These are phyloP conservation scores for Dipodascopsis tothii DNA, from an alignment of 805 yeast species.

Conservation along the genomic window DNA sequence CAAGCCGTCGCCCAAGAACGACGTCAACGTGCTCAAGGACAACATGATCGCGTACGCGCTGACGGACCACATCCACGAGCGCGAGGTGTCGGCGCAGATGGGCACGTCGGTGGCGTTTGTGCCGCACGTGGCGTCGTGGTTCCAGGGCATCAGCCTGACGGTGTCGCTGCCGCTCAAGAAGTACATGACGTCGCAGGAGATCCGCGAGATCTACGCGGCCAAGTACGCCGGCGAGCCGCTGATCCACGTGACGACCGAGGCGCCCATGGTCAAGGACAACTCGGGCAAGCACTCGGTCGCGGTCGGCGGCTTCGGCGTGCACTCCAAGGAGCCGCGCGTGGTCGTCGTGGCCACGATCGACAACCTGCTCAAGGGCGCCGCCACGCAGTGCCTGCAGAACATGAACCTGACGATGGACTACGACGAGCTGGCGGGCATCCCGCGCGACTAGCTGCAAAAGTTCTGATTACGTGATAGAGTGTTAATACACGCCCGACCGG, in stretches of 20 bases:
- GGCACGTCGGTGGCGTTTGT: constrained; percentile 77
- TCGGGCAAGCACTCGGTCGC: constrained; percentile 92
- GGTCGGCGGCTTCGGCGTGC: constrained; percentile 93
- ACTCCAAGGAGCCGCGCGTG: constrained; percentile 78
- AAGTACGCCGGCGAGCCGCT: constrained; percentile 81
- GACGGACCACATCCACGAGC: constrained; percentile 95
- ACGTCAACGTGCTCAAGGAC: constrained; percentile 60
- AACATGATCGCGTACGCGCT: constrained; percentile 91
- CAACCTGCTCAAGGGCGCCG: constrained; percentile 94
- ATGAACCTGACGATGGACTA: constrained; percentile 83
- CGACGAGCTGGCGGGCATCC: constrained; percentile 93
- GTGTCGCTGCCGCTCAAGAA: constrained; percentile 73
- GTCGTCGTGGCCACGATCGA: constrained; percentile 94
- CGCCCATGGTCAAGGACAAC: constrained; percentile 86
- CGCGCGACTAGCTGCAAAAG: constrained; percentile 33
- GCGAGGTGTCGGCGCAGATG: constrained; percentile 76
- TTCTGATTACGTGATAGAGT: neutral
- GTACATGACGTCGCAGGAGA: constrained; percentile 66
- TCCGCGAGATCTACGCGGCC: constrained; percentile 78
- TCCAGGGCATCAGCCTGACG: constrained; percentile 94
- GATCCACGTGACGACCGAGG: constrained; percentile 79
- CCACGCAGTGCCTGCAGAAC: constrained; percentile 92
- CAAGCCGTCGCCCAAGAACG: constrained; percentile 95
- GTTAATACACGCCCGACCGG: neutral
- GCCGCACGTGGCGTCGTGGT: constrained; percentile 99